phyloP scores from a whole-genome alignment of 2,329 filamentous ascomycete species.

The Claviceps maximensis region DNA sequence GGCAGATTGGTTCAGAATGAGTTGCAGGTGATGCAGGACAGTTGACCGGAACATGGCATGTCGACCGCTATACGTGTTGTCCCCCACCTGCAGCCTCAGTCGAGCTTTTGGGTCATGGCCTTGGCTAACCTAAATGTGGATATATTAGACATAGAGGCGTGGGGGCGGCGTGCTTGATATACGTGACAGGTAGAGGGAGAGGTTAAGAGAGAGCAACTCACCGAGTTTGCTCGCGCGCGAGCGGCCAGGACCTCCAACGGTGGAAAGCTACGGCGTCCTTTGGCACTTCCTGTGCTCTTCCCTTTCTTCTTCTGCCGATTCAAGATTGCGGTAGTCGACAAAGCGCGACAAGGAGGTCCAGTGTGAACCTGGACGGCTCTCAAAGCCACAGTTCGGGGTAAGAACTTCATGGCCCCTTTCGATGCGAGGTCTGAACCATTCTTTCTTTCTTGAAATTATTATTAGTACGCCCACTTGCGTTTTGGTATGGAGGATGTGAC shows the following conservation, averaged over 20 bases:
- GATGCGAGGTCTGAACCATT: background rate
- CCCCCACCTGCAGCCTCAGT: conserved; percentile 13
- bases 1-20: conserved; percentile 18
- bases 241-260: conserved; percentile 2
- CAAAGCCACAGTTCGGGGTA: conserved; percentile 14
- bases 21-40: conserved; percentile 23
- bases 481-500: background rate
- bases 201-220: conserved; percentile 9
- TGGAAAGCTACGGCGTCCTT: background rate
- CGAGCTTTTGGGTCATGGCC: conserved; percentile 23
- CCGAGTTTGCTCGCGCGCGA: conserved; percentile 13
- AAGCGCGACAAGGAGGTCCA: conserved; percentile 7
- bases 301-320: background rate
- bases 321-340: conserved; percentile 14
- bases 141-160: background rate
- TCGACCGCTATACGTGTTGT: conserved; percentile 13
- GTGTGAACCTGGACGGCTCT: conserved; percentile 11
- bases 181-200: background rate
- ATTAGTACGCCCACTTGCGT: too few relatives aligned
- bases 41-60: conserved; percentile 22
- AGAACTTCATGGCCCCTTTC: conserved; percentile 17
- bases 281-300: background rate
- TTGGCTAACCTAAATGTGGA: conserved; percentile 15
- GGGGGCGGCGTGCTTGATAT: background rate
- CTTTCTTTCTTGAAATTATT: conserved; percentile 3